These are phyloP conservation scores for Puccinia triticina DNA, from an alignment of 1,284 basidiomycete genomes.

Conservation along the genomic window DNA sequence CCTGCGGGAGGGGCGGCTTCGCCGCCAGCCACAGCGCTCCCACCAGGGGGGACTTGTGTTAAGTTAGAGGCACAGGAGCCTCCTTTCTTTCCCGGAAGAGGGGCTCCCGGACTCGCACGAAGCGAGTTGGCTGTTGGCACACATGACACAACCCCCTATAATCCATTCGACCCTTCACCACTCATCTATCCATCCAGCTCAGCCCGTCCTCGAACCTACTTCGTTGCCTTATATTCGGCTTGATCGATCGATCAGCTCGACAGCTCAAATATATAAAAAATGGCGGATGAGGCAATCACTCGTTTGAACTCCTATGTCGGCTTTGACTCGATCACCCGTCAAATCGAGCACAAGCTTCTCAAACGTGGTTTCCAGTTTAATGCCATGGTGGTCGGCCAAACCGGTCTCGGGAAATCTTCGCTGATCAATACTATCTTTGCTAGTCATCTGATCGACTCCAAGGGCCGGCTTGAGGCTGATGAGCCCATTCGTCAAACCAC, in stretches of 20 bases:
- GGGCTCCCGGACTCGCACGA: too few relatives aligned
- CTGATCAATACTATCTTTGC: constrained; percentile 99
- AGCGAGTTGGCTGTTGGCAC: too few relatives aligned
- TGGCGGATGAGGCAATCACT: constrained; percentile 53
- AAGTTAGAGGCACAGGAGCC: too few relatives aligned
- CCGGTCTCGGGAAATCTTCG: constrained; percentile 96
- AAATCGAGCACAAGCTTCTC: constrained; percentile 98
- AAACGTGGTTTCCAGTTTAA: constrained; percentile 99
- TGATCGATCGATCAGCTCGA: background rate
- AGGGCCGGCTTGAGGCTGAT: constrained; percentile 85
- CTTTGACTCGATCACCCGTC: constrained; percentile 75
- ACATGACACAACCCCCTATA: too few relatives aligned
- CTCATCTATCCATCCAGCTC: background rate
- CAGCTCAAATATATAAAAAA: background rate
- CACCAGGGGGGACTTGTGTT: too few relatives aligned
- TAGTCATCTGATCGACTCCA: constrained; percentile 94
- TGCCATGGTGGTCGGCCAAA: constrained; percentile 92
- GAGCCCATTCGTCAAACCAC: constrained; percentile 90
- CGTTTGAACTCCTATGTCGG: constrained; percentile 60
- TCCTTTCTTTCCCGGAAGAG: too few relatives aligned
- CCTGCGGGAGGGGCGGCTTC: too few relatives aligned
- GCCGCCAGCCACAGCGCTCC: too few relatives aligned
- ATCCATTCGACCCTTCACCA: too few relatives aligned
- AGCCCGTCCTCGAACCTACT: background rate
- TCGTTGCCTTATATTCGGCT: background rate